Base-by-base conservation (phyloP, 2,329 filamentous ascomycete species). In the Colletotrichum orbiculare region DNA sequence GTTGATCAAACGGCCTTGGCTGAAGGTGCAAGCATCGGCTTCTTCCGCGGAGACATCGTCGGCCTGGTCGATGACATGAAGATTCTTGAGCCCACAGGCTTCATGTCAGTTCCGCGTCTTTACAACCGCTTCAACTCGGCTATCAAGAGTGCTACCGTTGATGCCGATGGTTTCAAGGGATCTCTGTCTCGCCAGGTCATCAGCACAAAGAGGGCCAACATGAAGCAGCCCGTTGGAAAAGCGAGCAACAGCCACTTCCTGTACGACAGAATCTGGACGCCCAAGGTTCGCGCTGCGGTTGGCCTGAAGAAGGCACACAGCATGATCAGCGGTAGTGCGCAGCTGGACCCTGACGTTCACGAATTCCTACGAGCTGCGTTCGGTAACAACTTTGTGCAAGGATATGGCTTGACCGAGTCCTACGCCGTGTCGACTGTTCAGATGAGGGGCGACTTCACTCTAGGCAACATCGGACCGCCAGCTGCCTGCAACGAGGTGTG, bases 391-490 rank as follows among this genome's bases (percentile, higher is more conserved):
- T 91, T 98, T 73, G 78, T 87, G 38, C 95, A 98, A 79, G 96
- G 95, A 37, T 99, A 95, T 76, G 96, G 96, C 53, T 83, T 99
- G 76, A 99, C 96, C 1, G 96, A 99, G 80, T 92, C 94, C 1
- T 97, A 97, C 73, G 94, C 94, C 47, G 86, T 91, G 37, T 88
- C 87, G 25, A 84, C 90, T 11, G 86, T 88, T 41, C 96, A 98
- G 80, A 73, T 87, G 10, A 76, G 81, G 2, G 85, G 85, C 50
- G 96, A 99, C 76, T 89, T 92, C 74, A 86, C 85, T 8, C 81
- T 89, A 5, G 94, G 93, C 67, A 97, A 94, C 79, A 95, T 95
- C 71, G 96, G 96, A 56, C 88, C 86, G 6, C 84, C 94, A 0
- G 84, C 87, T 66, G 83, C 89, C 8, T 84, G 83, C 65, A 78